phyloP scores from a whole-genome alignment of 192 early-diverging fungal genomes.

The Spinellus fusiger region DNA sequence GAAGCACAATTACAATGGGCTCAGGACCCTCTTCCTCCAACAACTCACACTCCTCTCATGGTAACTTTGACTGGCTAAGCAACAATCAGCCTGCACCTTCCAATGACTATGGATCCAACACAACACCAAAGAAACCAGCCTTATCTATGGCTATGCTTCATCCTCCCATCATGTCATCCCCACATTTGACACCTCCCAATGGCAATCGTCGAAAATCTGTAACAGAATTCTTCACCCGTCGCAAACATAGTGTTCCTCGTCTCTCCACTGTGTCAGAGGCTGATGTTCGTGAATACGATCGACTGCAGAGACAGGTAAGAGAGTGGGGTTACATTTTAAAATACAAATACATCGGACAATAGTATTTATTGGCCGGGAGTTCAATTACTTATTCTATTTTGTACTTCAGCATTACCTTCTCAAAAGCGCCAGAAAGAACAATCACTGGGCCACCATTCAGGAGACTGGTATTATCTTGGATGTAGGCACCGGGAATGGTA shows the following conservation, averaged over 20 bases:
- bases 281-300: conserved; percentile 24
- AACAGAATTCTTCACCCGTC: conserved; percentile 24
- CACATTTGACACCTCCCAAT: neutral
- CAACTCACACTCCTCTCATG: conserved; percentile 8
- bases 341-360: neutral
- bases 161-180: neutral
- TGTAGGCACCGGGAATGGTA: conserved; percentile 32
- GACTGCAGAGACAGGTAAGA: conserved; percentile 23
- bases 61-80: conserved; percentile 27
- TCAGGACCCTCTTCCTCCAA: conserved; percentile 1
- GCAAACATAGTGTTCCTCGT: conserved; percentile 19
- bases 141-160: neutral
- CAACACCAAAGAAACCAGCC: neutral
- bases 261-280: conserved; percentile 10
- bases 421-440: conserved; percentile 29
- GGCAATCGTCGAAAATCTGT: conserved; percentile 20
- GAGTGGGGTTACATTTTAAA: neutral
- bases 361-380: neutral
- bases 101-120: no score
- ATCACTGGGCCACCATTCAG: conserved; percentile 19
- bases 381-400: neutral
- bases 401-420: conserved; percentile 29
- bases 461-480: conserved; percentile 23
- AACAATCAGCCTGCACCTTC: neutral
- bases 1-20: conserved; percentile 5